Evolutionary conservation across 1,139 yeast genomes (phyloP), one percentile per base, ranked within the genome.

Genomic region (Nakaseomyces nivariensis): DNA sequence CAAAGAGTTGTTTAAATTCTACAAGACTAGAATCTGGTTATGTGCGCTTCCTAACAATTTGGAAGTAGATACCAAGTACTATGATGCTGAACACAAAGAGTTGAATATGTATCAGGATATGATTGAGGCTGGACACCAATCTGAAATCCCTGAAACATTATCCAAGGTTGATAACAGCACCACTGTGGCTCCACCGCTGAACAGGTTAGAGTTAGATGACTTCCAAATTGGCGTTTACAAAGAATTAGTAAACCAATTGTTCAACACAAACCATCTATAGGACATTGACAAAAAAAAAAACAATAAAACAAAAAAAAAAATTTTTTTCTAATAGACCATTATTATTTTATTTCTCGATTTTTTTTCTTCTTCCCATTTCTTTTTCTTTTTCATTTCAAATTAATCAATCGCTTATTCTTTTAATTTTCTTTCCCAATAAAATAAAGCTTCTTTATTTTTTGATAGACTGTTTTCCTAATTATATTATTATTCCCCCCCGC

Each of bases 11-110:
- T 92, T 92, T 73, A 83, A 94, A 62, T 85, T 88, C 55, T 92
- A 89, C 75, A 92, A 92, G 71, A 92, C 97, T 2, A 78, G 98
- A 63, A 92, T 92, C 60, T 92, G 98, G 98, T 78, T 90, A 75
- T 90, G 97, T 72, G 95, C 96, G 4, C 88, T 90, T 22, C 69
- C 75, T 26, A 65, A 65, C 51, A 64, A 65, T 49, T 47, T 65
- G 40, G 59, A 56, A 1, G 62, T 65, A 34, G 67, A 62, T 49
- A 46, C 54, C 17, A 59, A 62, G 49, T 64, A 64, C 46, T 63
- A 62, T 49, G 64, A 62, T 48, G 31, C 27, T 4, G 59, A 62
- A 31, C 62, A 58, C 32, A 57, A 58, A 43, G 66, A 63, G 50
- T 51, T 62, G 47, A 57, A 58, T 40, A 61, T 63, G 64, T 61